Percentiles rank a stretch among this genome's conserved stretches.
phyloP scores from a whole-genome alignment of 176 grass and related monocot species.

The Carex cristatella region DNA sequence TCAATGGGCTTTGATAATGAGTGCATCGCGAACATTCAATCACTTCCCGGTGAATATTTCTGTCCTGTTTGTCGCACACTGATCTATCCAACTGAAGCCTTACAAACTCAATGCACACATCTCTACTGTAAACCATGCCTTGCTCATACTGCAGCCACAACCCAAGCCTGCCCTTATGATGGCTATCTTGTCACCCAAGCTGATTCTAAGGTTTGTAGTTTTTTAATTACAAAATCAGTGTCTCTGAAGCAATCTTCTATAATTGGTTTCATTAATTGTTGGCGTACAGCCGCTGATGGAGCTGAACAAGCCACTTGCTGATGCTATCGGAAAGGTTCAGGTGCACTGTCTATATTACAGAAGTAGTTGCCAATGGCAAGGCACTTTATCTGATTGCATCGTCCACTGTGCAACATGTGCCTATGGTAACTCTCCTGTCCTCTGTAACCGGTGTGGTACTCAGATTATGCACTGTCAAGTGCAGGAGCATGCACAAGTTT shows the following conservation, averaged over 20 bases:
- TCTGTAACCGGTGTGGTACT: conserved; percentile 80
- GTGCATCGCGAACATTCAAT: conserved; percentile 80
- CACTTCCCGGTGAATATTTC: conserved; percentile 97
- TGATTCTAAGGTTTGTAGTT: conserved; percentile 68
- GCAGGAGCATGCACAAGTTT: conserved; percentile 92
- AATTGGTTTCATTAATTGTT: not conserved
- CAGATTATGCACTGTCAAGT: conserved; percentile 97
- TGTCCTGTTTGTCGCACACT: conserved; percentile 98
- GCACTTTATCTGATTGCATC: conserved; percentile 69
- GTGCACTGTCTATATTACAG: conserved; percentile 86
- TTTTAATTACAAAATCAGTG: not conserved
- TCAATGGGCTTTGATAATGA: conserved; percentile 95
- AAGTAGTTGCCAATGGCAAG: conserved; percentile 94
- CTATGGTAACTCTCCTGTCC: conserved; percentile 86
- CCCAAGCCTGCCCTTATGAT: conserved; percentile 95
- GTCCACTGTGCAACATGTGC: conserved; percentile 58
- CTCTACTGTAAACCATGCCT: conserved; percentile 99
- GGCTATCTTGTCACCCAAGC: conserved; percentile 94
- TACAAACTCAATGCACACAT: conserved; percentile 95
- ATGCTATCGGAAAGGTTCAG: conserved; percentile 64
- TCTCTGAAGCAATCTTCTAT: not conserved
- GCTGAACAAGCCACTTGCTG: conserved; percentile 67
- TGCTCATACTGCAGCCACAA: conserved; percentile 74
- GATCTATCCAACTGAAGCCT: conserved; percentile 73
- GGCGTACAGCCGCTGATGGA: conserved; percentile 68